Evolutionary conservation across 2,329 filamentous ascomycete genomes (phyloP), one percentile per base, ranked within the genome.

Genomic region (Aureobasidium sp.): DNA sequence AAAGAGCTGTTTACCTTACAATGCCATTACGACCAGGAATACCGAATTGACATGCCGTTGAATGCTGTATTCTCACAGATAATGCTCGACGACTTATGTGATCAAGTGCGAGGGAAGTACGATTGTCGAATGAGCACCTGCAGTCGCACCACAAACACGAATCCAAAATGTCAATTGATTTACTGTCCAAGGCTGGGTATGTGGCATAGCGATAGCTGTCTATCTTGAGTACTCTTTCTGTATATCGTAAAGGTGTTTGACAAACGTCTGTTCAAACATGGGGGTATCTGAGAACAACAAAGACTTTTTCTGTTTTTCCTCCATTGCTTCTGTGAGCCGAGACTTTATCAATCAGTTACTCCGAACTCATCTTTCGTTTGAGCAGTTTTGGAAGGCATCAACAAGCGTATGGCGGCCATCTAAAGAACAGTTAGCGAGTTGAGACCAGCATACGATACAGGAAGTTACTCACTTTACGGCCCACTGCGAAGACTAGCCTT

Each of bases 401-500:
- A 11, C 36, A 59, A 34, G 25, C 55, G 55, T 49, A 59, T 59
- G 16, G 55, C 55, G 34, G 63, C 63, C 59, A 64, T 62, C 63
- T 64, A 30, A 15, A 16, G 11, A 7, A n/a, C 2, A 15, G 32
- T 59, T 42, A 59, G 45, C 36, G 25, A 50, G 1, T n/a, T 36
- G 41, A 44, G 16, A 27, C 13, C 9, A 8, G 16, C 48, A 9
- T 7, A 16, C 6, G 27, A 34, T 32, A 29, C 5, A 7, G 11
- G 21, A 37, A 29, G 2, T 2, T 30, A 44, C 42, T 32, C n/a
- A 62, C 63, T 52, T 59, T 59, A 50, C 55, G 55, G 25, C 75
- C 76, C 62, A 79, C 74, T 30, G 77, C 78, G 67, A 81, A 79
- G 2, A 77, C 78, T 62, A 83, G 72, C 66, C 76, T 80, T 66